Base-by-base conservation (phyloP, 179 eudicot genomes). In the Actinidia arguta region DNA sequence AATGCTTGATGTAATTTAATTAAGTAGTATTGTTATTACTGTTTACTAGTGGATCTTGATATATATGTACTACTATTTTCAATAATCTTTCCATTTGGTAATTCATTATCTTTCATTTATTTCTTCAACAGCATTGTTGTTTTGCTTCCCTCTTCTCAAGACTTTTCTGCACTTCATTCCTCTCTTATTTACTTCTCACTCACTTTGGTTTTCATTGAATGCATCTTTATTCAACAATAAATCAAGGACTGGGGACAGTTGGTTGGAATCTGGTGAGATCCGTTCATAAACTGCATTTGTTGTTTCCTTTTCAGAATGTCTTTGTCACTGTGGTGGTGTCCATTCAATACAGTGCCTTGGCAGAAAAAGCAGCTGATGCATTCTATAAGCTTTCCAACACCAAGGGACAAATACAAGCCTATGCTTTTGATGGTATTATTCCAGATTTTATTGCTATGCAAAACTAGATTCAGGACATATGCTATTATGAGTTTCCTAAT, bases 361-460 rank as follows among this genome's bases (percentile, higher is more conserved):
- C 87, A 13, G 84, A 86, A 0, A 88, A 86, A 48, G 91, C 89
- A 11, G 18, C 85, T 72, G 91, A 88, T 84, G 89, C 91, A 46
- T 88, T 82, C 74, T 88, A 88, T 61, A 88, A 86, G 80, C 91
- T 88, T 69, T 70, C 87, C 39, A 86, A 88, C 75, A 88, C 91
- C 44, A 86, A 75, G 85, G 78, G 55, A 22, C 91, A 88, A 61
- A 88, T 88, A 42, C 88, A 86, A 75, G 82, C 91, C 52, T 88
- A 88, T 78, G 91, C 86, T 24, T 88, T 88, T 78, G 91, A 88
- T 78, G 91, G 91, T 88, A 79, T 22, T 72, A 5, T 16, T 75
- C 31, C 16, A 17, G 4, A 20, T 51, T 52, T 5, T 25, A 42
- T 27, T 27, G 17, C 22, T 9, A 48, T 16, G 22, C 10, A 27